Conservation (phyloP, 768 basidiomycete genomes). For the Saitozyma sp. region DNA sequence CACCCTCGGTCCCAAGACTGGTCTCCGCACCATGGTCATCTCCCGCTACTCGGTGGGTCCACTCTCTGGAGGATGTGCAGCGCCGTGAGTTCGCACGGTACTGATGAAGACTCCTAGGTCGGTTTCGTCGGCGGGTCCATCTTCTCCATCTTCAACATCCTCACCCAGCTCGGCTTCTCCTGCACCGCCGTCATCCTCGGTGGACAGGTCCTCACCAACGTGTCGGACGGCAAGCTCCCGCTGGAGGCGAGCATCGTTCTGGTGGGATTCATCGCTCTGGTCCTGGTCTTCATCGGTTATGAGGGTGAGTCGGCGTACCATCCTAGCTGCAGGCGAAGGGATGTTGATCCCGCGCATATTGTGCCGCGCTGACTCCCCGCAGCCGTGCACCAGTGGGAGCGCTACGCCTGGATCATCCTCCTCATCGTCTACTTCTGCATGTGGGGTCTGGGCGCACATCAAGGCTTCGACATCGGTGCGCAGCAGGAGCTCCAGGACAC, state of each 20-base stretch:
- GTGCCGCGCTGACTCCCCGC: conserved; percentile 2
- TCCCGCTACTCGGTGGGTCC: conserved; percentile 10
- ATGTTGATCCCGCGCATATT: not conserved
- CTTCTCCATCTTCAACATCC: conserved; percentile 61
- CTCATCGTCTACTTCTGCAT: conserved; percentile 59
- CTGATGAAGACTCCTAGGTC: too few species aligned
- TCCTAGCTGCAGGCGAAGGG: conserved; percentile 48
- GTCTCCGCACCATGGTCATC: conserved; percentile 61
- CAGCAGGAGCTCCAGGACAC: conserved; percentile 57
- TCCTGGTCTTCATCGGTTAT: conserved; percentile 39
- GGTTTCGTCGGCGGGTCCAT: conserved; percentile 60
- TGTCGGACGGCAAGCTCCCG: conserved; percentile 57
- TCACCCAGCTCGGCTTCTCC: conserved; percentile 61
- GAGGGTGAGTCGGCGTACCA: not conserved
- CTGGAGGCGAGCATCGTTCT: conserved; percentile 60
- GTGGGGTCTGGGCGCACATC: conserved; percentile 58
- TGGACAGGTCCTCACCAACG: conserved; percentile 58
- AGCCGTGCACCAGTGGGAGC: conserved; percentile 55
- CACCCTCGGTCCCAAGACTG: conserved; percentile 60
- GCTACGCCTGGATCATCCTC: conserved; percentile 61
- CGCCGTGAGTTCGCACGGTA: conserved; percentile 53
- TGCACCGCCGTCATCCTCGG: conserved; percentile 60
- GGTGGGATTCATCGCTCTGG: conserved; percentile 31
- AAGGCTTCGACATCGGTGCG: conserved; percentile 57
- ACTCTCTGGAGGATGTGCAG: conserved; percentile 30